These are phyloP conservation scores for Emydomyces testavorans DNA, from an alignment of 2,329 filamentous ascomycete species.

Conservation along the genomic window DNA sequence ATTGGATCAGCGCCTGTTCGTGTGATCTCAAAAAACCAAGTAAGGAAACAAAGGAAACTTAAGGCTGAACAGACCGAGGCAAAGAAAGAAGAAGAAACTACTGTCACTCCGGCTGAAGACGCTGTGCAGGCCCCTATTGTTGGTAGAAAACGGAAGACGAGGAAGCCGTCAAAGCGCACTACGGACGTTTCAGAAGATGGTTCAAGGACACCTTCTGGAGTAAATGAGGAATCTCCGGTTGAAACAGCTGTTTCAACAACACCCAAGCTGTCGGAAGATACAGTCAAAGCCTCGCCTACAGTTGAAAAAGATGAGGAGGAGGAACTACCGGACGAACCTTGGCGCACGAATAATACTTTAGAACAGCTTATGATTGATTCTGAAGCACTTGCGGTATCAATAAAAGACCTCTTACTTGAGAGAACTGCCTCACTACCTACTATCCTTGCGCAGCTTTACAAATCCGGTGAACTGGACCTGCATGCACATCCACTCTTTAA, in stretches of 20 bases:
- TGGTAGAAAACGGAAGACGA: conserved; percentile 50
- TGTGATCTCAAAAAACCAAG: conserved; percentile 50
- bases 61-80: conserved; percentile 38
- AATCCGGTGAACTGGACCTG: conserved; percentile 28
- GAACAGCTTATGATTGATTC: conserved; percentile 32
- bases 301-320: conserved; percentile 20
- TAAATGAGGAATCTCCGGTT: conserved; percentile 3
- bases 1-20: conserved; percentile 50
- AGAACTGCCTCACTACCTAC: conserved; percentile 30
- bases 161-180: conserved; percentile 30
- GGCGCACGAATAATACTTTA: conserved; percentile 32
- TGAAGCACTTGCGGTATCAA: conserved; percentile 24
- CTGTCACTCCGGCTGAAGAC: conserved; percentile 36
- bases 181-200: conserved; percentile 15
- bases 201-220: conserved; percentile 1
- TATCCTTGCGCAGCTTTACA: conserved; percentile 32
- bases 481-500: conserved; percentile 33
- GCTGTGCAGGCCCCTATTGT: conserved; percentile 50
- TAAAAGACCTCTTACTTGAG: conserved; percentile 34
- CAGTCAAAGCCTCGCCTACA: conserved; percentile 10
- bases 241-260: conserved; percentile 1
- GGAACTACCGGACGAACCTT: conserved; percentile 23
- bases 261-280: conserved; percentile 7
- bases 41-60: conserved; percentile 47
- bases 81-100: conserved; percentile 32